Percentiles rank a stretch among this genome's conserved stretches.
These are phyloP conservation scores for Trichoderma polysporum DNA, from an alignment of 2,329 filamentous ascomycete species.

Conservation along the genomic window DNA sequence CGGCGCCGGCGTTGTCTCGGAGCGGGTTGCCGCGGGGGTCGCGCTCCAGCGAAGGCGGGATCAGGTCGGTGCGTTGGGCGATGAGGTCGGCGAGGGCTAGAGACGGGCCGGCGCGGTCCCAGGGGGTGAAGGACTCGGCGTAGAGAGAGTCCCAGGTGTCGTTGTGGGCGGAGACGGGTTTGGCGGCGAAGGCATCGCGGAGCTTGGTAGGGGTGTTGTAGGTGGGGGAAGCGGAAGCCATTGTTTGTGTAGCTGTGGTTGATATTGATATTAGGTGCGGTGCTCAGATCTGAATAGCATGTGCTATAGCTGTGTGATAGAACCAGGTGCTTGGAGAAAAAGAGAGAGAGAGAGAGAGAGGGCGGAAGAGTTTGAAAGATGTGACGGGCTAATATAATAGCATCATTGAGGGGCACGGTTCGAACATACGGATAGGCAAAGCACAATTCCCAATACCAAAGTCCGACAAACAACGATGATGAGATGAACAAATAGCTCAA, in stretches of 20 bases:
- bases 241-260: neutral
- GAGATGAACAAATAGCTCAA: neutral
- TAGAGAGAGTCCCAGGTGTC: conserved; percentile 50
- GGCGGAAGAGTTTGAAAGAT: neutral
- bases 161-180: conserved; percentile 37
- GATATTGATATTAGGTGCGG: neutral
- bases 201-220: conserved; percentile 31
- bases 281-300: too few species aligned
- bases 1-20: conserved; percentile 27
- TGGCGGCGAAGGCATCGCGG: conserved; percentile 36
- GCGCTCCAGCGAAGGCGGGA: conserved; percentile 38
- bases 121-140: conserved; percentile 48
- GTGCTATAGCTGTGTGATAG: neutral
- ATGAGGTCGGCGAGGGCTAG: conserved; percentile 56
- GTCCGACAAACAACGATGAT: neutral
- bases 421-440: neutral
- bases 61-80: conserved; percentile 44
- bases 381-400: neutral
- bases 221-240: conserved; percentile 6
- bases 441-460: too few species aligned
- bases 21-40: conserved; percentile 33
- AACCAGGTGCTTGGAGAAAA: neutral
- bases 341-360: neutral
- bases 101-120: conserved; percentile 56
- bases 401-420: neutral